These are phyloP conservation scores for Pachyrhizus erosus DNA, from an alignment of 306 rosid species.

Conservation along the genomic window DNA sequence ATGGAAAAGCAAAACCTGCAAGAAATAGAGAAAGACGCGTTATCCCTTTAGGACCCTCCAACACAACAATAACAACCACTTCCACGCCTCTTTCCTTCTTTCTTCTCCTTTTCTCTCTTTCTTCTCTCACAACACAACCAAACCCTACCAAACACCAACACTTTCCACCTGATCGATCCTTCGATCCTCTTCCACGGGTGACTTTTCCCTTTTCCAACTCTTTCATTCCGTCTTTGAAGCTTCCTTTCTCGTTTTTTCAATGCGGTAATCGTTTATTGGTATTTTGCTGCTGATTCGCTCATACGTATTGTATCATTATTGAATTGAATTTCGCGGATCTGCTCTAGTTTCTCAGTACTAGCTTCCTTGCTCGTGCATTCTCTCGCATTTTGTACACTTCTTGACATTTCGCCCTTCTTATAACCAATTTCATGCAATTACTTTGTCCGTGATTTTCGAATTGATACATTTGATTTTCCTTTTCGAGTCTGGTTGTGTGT, in stretches of 20 bases:
- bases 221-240: neutral
- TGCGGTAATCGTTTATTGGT: neutral
- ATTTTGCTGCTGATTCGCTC: slow-evolving; percentile 19
- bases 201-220: neutral
- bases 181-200: slow-evolving; percentile 52
- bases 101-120: neutral
- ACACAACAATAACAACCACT: slow-evolving; percentile 21
- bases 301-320: neutral
- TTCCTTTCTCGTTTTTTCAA: neutral
- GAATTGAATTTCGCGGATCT: slow-evolving; percentile 51
- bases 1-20: neutral
- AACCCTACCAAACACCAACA: slow-evolving; percentile 56
- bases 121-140: slow-evolving; percentile 21
- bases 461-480: neutral
- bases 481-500: neutral
- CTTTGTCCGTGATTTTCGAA: neutral
- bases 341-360: neutral
- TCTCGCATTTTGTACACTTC: neutral
- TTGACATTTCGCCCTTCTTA: neutral
- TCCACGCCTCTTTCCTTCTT: slow-evolving; percentile 11
- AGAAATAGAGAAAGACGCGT: neutral
- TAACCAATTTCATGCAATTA: neutral
- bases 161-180: slow-evolving; percentile 30
- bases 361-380: neutral
- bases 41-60: slow-evolving; percentile 39